Conservation (phyloP, 495 filamentous ascomycete species). For the Aspergillus kassunensis region DNA sequence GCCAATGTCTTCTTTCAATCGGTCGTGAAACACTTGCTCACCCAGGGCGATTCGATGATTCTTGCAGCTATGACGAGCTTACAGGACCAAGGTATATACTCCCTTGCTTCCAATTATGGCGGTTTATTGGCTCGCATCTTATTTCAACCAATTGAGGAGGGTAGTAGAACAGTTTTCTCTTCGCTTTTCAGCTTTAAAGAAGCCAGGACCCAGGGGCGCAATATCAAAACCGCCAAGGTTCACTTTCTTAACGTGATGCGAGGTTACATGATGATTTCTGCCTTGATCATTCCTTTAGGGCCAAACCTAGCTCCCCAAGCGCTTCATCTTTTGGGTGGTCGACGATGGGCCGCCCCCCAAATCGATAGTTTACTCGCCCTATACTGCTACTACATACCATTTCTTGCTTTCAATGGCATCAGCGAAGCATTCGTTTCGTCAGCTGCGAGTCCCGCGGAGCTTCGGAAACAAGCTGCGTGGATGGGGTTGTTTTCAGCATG, state of each 20-base stretch:
- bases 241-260: slow-evolving; percentile 36
- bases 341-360: slow-evolving; percentile 60
- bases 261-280: slow-evolving; percentile 55
- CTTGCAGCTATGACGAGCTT: slow-evolving; percentile 71
- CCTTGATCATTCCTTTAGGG: slow-evolving; percentile 62
- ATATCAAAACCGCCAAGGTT: slow-evolving; percentile 27
- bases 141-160: slow-evolving; percentile 94
- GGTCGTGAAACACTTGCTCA: slow-evolving; percentile 83
- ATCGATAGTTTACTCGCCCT: slow-evolving; percentile 66
- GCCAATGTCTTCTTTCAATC: slow-evolving; percentile 81
- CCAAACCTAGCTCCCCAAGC: slow-evolving; percentile 68
- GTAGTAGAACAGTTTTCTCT: slow-evolving; percentile 79
- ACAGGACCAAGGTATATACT: slow-evolving; percentile 86
- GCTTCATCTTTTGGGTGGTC: slow-evolving; percentile 68
- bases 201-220: slow-evolving; percentile 10
- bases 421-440: slow-evolving; percentile 89
- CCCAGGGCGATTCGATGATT: slow-evolving; percentile 88
- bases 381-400: slow-evolving; percentile 90
- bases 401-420: slow-evolving; percentile 88
- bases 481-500: slow-evolving; percentile 74
- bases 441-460: slow-evolving; percentile 64
- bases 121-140: slow-evolving; percentile 83
- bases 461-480: slow-evolving; percentile 71
- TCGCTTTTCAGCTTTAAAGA: slow-evolving; percentile 49
- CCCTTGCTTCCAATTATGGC: slow-evolving; percentile 91